These are phyloP conservation scores for Flagelloscypha sp. DNA, from an alignment of 768 basidiomycete species.

Conservation along the genomic window DNA sequence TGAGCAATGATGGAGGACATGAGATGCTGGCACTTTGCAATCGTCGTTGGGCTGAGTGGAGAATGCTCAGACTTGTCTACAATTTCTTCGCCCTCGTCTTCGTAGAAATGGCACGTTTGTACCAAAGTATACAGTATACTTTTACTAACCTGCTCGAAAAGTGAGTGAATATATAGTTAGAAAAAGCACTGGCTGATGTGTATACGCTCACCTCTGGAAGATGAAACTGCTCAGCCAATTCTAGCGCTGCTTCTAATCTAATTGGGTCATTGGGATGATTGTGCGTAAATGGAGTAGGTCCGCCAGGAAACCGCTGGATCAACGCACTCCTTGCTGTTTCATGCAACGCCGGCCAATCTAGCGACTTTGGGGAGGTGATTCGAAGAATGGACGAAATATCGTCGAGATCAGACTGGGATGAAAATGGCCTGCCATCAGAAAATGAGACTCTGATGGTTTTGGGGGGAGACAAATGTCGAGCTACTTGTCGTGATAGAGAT, in stretches of 20 bases:
- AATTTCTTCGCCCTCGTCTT: too few relatives aligned
- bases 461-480: slow-evolving; percentile 19
- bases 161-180: too few relatives aligned
- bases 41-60: too few relatives aligned
- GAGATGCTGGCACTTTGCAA: slow-evolving; percentile 35
- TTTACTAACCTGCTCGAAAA: too few relatives aligned
- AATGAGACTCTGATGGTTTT: slow-evolving; percentile 8
- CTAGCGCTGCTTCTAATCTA: slow-evolving; percentile 48
- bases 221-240: slow-evolving; percentile 38
- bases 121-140: too few relatives aligned
- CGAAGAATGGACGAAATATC: slow-evolving; percentile 50
- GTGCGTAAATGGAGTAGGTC: slow-evolving; percentile 30
- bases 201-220: slow-evolving; percentile 47
- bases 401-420: slow-evolving; percentile 31
- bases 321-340: slow-evolving; percentile 34
- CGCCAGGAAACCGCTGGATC: slow-evolving; percentile 40
- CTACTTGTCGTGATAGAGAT: slow-evolving; percentile 64
- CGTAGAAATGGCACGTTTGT: too few relatives aligned
- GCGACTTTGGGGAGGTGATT: slow-evolving; percentile 42
- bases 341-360: slow-evolving; percentile 52
- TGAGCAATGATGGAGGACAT: slow-evolving; percentile 51
- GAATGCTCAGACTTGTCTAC: too few relatives aligned
- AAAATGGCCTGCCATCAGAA: slow-evolving; percentile 35
- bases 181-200: too few relatives aligned
- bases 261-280: slow-evolving; percentile 31